Conservation (phyloP, 495 filamentous ascomycete genomes). For the Penicillium pulvis region DNA sequence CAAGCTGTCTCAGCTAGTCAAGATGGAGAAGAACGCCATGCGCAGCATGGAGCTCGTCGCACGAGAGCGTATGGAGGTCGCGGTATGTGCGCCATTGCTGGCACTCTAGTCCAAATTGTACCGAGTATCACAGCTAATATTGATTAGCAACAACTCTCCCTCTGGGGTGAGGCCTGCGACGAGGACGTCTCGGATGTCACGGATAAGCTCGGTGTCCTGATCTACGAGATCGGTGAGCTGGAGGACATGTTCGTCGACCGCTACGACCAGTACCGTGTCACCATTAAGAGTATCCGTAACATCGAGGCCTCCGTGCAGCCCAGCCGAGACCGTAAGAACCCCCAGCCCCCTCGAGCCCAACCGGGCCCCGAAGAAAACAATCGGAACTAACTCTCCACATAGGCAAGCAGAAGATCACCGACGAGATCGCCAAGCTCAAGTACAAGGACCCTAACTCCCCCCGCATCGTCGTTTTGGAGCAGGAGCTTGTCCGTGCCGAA, state of each 20-base stretch:
- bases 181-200: constrained; percentile 99
- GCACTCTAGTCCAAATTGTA: too few species aligned
- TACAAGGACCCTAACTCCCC: constrained; percentile 99
- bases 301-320: constrained; percentile 98
- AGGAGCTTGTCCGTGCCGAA: constrained; percentile 97
- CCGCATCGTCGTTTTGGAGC: constrained; percentile 95
- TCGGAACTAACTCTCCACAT: constrained; percentile 12
- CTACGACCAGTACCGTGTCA: constrained; percentile 98
- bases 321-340: constrained; percentile 82
- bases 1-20: constrained; percentile 96
- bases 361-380: neutral
- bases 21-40: constrained; percentile 99
- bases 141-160: constrained; percentile 88
- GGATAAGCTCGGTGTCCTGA: constrained; percentile 95
- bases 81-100: constrained; percentile 57
- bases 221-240: constrained; percentile 98
- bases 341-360: neutral
- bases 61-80: constrained; percentile 96
- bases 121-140: neutral
- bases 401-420: constrained; percentile 99
- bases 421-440: constrained; percentile 97
- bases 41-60: constrained; percentile 94
- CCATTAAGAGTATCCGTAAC: constrained; percentile 98
- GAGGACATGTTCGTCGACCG: constrained; percentile 98
- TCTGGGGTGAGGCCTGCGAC: constrained; percentile 96